phyloP scores from a whole-genome alignment of 2,329 filamentous ascomycete genomes.

The Sporothrix schenckii region DNA sequence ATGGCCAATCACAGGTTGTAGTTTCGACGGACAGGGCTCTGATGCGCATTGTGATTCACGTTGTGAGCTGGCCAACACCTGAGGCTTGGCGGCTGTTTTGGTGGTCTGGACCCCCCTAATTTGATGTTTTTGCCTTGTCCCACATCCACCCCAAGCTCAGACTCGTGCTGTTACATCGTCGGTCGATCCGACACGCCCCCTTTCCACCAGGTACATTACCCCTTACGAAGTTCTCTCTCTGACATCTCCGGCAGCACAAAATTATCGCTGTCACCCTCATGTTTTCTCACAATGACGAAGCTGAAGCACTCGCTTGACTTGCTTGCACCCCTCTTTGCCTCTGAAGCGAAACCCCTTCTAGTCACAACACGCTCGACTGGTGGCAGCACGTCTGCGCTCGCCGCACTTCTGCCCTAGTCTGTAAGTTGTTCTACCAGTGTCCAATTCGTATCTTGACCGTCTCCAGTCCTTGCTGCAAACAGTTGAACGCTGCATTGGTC shows the following conservation, averaged over 20 bases:
- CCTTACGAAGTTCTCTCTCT: conserved; percentile 18
- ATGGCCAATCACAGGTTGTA: conserved; percentile 5
- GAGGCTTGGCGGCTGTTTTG: conserved; percentile 19
- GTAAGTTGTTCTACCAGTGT: conserved; percentile 10
- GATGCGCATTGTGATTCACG: conserved; percentile 29
- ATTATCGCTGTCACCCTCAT: background rate
- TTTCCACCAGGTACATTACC: conserved; percentile 14
- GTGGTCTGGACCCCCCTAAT: conserved; percentile 15
- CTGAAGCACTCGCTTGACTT: conserved; percentile 19
- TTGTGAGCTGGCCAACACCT: conserved; percentile 14
- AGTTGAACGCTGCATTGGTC: conserved; percentile 7
- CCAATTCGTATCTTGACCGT: conserved; percentile 6
- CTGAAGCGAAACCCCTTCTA: conserved; percentile 18
- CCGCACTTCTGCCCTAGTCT: conserved; percentile 4
- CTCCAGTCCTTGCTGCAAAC: background rate
- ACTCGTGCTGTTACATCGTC: conserved; percentile 38
- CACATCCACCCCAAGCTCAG: conserved; percentile 27
- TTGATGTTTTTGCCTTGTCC: background rate
- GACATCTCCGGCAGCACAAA: background rate
- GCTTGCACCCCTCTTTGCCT: background rate
- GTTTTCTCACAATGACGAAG: conserved; percentile 14
- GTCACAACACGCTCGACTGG: conserved; percentile 9
- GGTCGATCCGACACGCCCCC: conserved; percentile 35
- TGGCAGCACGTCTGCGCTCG: conserved; percentile 6
- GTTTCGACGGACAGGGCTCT: conserved; percentile 19